phyloP scores from a whole-genome alignment of 2,329 filamentous ascomycete genomes.

The Diaporthe eres region DNA sequence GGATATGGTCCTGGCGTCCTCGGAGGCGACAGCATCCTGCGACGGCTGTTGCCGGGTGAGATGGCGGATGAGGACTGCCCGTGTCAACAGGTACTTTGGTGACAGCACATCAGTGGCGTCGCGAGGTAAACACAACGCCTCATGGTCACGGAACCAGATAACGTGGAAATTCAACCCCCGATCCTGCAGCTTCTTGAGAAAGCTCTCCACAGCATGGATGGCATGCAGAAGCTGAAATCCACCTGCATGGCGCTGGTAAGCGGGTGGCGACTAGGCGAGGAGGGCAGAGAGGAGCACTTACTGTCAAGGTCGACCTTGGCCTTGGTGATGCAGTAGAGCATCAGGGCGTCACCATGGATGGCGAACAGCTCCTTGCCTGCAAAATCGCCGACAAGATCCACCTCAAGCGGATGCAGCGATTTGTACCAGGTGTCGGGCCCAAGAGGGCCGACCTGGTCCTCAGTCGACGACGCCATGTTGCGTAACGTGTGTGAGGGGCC shows the following conservation, averaged over 20 bases:
- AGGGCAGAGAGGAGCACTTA: constrained; percentile 47
- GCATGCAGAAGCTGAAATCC: constrained; percentile 82
- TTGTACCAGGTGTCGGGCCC: constrained; percentile 41
- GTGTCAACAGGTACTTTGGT: constrained; percentile 72
- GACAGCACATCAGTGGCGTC: constrained; percentile 46
- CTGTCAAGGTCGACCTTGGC: constrained; percentile 73
- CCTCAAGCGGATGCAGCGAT: constrained; percentile 49
- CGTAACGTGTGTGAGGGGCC: background rate
- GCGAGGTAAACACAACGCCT: constrained; percentile 68
- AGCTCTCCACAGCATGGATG: constrained; percentile 76
- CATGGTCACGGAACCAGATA: constrained; percentile 74
- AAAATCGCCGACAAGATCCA: constrained; percentile 82
- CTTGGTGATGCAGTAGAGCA: constrained; percentile 74
- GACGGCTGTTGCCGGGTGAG: constrained; percentile 53
- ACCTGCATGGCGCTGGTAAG: constrained; percentile 49
- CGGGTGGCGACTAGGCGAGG: background rate
- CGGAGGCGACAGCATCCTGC: background rate
- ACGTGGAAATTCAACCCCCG: constrained; percentile 80
- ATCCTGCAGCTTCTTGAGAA: constrained; percentile 71
- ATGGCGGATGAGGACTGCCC: constrained; percentile 76
- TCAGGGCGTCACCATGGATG: constrained; percentile 80
- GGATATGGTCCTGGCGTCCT: constrained; percentile 39
- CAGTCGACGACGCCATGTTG: constrained; percentile 33
- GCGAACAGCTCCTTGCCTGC: constrained; percentile 80
- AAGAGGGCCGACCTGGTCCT: background rate